Conservation (phyloP, 192 early-diverging fungal species). For the Backusella mclennaniae region DNA sequence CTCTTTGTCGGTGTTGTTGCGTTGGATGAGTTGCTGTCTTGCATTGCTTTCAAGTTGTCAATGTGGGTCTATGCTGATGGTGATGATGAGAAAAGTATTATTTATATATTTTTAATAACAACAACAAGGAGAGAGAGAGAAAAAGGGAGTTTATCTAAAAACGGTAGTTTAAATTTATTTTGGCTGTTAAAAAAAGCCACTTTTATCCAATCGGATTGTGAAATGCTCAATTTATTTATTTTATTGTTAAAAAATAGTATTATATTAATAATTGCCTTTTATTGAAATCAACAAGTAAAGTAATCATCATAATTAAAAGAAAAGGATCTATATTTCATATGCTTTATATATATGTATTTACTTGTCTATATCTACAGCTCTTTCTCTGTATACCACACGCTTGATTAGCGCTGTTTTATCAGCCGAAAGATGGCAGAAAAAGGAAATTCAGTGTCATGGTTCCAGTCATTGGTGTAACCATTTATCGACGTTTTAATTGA, state of each 20-base stretch:
- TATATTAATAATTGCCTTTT: background rate
- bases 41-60: background rate
- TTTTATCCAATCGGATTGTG: background rate
- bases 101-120: background rate
- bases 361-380: background rate
- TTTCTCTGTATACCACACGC: background rate
- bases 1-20: background rate
- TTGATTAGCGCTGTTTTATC: background rate
- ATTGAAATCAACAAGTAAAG: background rate
- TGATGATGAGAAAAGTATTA: background rate
- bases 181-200: background rate
- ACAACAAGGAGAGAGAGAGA: background rate
- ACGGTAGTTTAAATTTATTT: background rate
- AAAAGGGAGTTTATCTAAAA: slow-evolving; percentile 4
- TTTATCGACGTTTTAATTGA: background rate
- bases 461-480: background rate
- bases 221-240: background rate
- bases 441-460: background rate
- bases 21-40: background rate
- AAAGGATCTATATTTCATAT: background rate
- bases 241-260: background rate
- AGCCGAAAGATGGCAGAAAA: background rate
- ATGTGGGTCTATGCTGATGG: background rate
- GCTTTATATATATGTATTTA: too few relatives aligned
- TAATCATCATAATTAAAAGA: background rate